phyloP scores from a whole-genome alignment of 768 basidiomycete species.

The Serendipita sp. region DNA sequence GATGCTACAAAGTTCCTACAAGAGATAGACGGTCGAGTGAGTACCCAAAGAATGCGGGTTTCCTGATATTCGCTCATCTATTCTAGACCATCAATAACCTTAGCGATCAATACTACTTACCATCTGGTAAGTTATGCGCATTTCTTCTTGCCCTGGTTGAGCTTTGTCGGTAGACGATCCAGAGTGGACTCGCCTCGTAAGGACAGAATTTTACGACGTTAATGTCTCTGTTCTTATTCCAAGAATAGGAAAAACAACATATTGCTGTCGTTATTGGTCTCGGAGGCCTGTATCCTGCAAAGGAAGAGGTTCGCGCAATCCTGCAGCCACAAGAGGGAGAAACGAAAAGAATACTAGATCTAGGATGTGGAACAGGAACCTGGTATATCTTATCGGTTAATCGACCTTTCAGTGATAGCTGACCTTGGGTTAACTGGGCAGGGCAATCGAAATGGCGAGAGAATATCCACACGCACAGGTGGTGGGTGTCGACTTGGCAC shows the following conservation, averaged over 20 bases:
- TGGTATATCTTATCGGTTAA: not conserved
- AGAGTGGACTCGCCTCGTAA: not conserved
- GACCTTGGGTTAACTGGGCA: not conserved
- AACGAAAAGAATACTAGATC: slow-evolving; percentile 2
- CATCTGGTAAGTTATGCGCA: not conserved
- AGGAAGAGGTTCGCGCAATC: not conserved
- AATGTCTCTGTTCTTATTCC: too few relatives aligned
- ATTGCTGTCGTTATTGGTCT: not conserved
- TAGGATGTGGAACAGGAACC: slow-evolving; percentile 5
- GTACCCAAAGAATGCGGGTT: not conserved
- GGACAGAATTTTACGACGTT: not conserved
- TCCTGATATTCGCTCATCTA: too few relatives aligned
- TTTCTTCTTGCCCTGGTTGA: not conserved
- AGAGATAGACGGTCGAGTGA: not conserved
- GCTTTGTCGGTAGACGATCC: not conserved
- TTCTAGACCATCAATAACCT: not conserved
- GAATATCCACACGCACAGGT: slow-evolving; percentile 49
- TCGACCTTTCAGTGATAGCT: not conserved
- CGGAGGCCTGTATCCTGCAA: not conserved
- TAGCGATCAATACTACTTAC: not conserved
- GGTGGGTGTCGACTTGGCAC: slow-evolving; percentile 60
- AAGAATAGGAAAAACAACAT: not conserved
- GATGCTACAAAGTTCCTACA: not conserved
- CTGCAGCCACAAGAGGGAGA: slow-evolving; percentile 4
- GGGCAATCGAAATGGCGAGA: slow-evolving; percentile 49